Percentiles rank a stretch among this genome's conserved stretches.
Conservation (phyloP, 805 yeast genomes). For the Candida verbasci region DNA sequence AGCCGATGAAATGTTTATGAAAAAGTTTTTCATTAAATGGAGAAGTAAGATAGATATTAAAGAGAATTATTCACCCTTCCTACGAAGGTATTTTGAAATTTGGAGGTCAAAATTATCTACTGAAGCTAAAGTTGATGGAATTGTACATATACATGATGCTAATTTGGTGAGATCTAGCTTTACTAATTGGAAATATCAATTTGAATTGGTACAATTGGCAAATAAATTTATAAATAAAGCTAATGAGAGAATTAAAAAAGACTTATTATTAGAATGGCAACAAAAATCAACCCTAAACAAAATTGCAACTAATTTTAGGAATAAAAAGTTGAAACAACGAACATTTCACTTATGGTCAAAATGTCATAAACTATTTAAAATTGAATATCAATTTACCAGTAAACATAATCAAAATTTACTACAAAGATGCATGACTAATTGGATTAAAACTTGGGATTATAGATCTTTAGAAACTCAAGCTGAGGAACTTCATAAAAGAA, state of each 20-base stretch:
- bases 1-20: neutral
- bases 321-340: slow-evolving; percentile 3
- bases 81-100: slow-evolving; percentile 2
- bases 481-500: slow-evolving; percentile 4
- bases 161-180: slow-evolving; percentile 13
- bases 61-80: neutral
- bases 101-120: slow-evolving; percentile 9
- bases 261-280: slow-evolving; percentile 6
- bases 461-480: slow-evolving; percentile 9
- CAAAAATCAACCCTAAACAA: neutral
- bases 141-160: slow-evolving; percentile 13
- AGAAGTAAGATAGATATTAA: neutral
- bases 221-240: slow-evolving; percentile 6
- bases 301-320: neutral
- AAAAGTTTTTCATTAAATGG: slow-evolving; percentile 1
- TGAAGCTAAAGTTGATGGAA: slow-evolving; percentile 4
- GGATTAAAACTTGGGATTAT: neutral
- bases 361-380: neutral
- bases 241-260: slow-evolving; percentile 7
- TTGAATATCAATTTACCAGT: neutral
- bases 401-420: neutral
- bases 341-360: slow-evolving; percentile 13
- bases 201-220: neutral
- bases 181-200: slow-evolving; percentile 12
- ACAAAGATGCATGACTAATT: no score